A percentile compares a stretch with the other conserved stretches of the same genome.
phyloP scores from a whole-genome alignment of 2,329 filamentous ascomycete genomes.

The Cytospora leucostoma region DNA sequence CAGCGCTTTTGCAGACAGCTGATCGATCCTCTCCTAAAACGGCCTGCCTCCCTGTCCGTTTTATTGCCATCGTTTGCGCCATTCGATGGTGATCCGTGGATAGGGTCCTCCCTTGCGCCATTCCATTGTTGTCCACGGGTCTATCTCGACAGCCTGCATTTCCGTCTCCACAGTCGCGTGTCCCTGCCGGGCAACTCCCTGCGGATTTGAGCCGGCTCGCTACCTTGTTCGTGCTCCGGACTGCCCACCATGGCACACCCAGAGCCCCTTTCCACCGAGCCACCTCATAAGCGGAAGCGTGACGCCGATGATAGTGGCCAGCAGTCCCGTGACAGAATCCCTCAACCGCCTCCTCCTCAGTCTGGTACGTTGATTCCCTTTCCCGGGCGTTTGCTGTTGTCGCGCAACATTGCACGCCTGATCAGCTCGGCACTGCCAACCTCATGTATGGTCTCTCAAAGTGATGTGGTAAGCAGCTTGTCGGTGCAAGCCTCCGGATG shows the following conservation, averaged over 20 bases:
- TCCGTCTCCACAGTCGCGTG: not conserved
- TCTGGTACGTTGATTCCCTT: conserved; percentile 45
- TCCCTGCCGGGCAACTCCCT: not conserved
- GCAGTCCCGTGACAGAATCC: conserved; percentile 43
- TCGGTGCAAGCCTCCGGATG: too few relatives aligned
- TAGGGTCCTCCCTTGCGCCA: not conserved
- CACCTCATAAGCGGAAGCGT: conserved; percentile 52
- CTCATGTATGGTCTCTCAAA: too few relatives aligned
- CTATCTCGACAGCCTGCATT: not conserved
- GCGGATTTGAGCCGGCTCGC: conserved; percentile 15
- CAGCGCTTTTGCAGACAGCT: not conserved
- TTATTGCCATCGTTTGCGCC: not conserved
- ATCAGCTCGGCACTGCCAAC: conserved; percentile 5
- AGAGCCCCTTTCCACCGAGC: conserved; percentile 25
- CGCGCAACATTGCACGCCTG: conserved; percentile 2
- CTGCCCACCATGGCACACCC: conserved; percentile 43
- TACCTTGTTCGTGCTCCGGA: conserved; percentile 24
- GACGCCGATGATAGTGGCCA: conserved; percentile 47
- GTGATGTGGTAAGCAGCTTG: too few relatives aligned
- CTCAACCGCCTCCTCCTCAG: conserved; percentile 47
- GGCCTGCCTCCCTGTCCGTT: not conserved
- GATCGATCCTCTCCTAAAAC: not conserved
- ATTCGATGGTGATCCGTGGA: not conserved
- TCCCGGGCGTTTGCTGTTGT: conserved; percentile 24
- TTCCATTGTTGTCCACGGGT: not conserved